phyloP scores from a whole-genome alignment of 257 asterid species.

The Solanum bukasovii region DNA sequence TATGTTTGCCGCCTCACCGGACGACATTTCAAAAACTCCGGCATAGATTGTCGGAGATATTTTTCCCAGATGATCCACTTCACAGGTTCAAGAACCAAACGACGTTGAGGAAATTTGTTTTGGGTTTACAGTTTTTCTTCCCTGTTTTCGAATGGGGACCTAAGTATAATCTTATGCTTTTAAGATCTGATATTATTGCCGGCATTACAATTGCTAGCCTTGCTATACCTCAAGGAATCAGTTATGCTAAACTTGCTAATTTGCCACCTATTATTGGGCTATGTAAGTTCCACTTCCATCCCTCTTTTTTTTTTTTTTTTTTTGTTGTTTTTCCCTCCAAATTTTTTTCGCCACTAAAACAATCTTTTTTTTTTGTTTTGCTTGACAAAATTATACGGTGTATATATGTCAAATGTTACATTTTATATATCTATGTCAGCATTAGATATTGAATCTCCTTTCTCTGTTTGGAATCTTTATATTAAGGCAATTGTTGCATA shows the following conservation, averaged over 20 bases:
- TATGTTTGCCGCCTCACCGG: conserved; percentile 54
- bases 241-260: conserved; percentile 91
- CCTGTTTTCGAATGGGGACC: conserved; percentile 85
- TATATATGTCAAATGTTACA: not conserved
- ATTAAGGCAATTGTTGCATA: not conserved
- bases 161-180: conserved; percentile 26
- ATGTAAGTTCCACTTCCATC: conserved; percentile 35
- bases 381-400: not conserved
- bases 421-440: not conserved
- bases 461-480: not conserved
- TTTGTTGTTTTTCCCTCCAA: not conserved
- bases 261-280: conserved; percentile 79
- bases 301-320: not conserved
- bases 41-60: conserved; percentile 58
- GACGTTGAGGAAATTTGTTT: conserved; percentile 27
- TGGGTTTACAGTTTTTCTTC: conserved; percentile 66
- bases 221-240: conserved; percentile 90
- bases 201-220: conserved; percentile 89
- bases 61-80: conserved; percentile 90
- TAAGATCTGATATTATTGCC: conserved; percentile 63
- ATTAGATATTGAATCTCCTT: not conserved
- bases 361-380: too few species aligned
- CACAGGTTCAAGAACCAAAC: conserved; percentile 70
- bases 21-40: conserved; percentile 64
- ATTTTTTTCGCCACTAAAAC: not conserved